Evolutionary conservation across 2,329 filamentous ascomycete genomes (phyloP).

Genomic region (Blastomyces emzantsi): DNA sequence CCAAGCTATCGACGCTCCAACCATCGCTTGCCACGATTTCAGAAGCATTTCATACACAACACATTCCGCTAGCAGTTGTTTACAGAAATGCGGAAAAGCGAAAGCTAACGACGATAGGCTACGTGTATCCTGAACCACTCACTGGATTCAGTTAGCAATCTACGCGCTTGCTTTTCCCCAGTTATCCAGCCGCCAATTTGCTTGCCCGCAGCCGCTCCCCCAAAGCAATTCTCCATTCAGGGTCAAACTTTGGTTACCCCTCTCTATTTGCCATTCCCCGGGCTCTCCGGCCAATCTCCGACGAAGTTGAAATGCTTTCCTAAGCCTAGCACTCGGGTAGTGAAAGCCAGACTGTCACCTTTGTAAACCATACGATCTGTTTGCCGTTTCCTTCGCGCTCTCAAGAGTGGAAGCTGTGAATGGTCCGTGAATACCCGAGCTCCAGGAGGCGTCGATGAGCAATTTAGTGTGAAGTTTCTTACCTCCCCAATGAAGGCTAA

Average conservation of each 20-base stretch:
- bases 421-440: constrained; percentile 51
- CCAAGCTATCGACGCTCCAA: neutral
- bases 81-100: neutral
- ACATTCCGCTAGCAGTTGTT: neutral
- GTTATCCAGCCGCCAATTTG: neutral
- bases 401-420: constrained; percentile 40
- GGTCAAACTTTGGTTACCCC: constrained; percentile 37
- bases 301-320: constrained; percentile 55
- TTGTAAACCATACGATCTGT: constrained; percentile 43
- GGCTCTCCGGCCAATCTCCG: constrained; percentile 38
- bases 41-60: neutral
- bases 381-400: constrained; percentile 51
- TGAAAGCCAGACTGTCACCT: constrained; percentile 51
- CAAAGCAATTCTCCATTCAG: constrained; percentile 46
- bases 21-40: neutral
- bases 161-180: constrained; percentile 1
- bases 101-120: too few species aligned
- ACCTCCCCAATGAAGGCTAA: constrained; percentile 57
- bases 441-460: constrained; percentile 44
- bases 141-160: neutral
- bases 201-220: constrained; percentile 44
- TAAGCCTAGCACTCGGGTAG: constrained; percentile 52
- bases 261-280: constrained; percentile 29
- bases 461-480: constrained; percentile 14
- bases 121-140: neutral